Evolutionary conservation across 148 eudicot species (phyloP).

Genomic region (Rhododendron kiyosumense): DNA sequence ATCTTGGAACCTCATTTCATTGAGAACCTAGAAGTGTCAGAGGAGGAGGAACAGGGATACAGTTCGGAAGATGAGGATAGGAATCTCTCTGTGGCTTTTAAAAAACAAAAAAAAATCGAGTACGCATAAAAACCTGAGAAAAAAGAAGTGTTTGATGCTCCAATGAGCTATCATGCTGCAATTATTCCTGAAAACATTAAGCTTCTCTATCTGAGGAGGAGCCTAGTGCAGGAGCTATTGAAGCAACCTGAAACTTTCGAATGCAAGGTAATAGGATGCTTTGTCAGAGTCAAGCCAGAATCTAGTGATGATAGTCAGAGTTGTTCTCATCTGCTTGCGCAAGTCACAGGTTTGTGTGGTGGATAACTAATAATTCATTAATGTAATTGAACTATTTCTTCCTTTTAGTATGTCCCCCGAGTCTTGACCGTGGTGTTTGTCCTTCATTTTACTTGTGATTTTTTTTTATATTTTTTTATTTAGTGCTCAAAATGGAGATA

Average conservation of each 20-base stretch:
- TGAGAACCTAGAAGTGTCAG: slow-evolving; percentile 54
- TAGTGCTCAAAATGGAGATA: neutral
- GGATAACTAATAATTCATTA: neutral
- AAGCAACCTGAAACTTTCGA: slow-evolving; percentile 61
- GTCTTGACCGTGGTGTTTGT: neutral
- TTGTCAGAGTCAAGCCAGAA: slow-evolving; percentile 69
- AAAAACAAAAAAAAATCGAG: slow-evolving; percentile 40
- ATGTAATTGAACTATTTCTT: neutral
- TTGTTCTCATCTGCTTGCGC: slow-evolving; percentile 53
- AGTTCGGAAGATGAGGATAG: slow-evolving; percentile 37
- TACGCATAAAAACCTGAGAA: slow-evolving; percentile 14
- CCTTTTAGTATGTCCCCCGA: neutral
- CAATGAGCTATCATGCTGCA: slow-evolving; percentile 46
- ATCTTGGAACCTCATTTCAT: slow-evolving; percentile 51
- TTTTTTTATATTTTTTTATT: neutral
- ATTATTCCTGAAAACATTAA: slow-evolving; percentile 58
- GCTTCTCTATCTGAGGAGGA: slow-evolving; percentile 74
- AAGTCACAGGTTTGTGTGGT: slow-evolving; percentile 59
- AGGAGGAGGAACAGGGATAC: slow-evolving; percentile 28
- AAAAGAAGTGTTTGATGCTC: slow-evolving; percentile 18
- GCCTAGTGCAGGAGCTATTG: slow-evolving; percentile 47
- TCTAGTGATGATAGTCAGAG: slow-evolving; percentile 28
- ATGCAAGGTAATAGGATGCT: slow-evolving; percentile 64
- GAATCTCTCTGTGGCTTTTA: slow-evolving; percentile 21
- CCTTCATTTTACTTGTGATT: neutral